Evolutionary conservation across 768 basidiomycete species (phyloP).

Genomic region (Calvatia gigantea): DNA sequence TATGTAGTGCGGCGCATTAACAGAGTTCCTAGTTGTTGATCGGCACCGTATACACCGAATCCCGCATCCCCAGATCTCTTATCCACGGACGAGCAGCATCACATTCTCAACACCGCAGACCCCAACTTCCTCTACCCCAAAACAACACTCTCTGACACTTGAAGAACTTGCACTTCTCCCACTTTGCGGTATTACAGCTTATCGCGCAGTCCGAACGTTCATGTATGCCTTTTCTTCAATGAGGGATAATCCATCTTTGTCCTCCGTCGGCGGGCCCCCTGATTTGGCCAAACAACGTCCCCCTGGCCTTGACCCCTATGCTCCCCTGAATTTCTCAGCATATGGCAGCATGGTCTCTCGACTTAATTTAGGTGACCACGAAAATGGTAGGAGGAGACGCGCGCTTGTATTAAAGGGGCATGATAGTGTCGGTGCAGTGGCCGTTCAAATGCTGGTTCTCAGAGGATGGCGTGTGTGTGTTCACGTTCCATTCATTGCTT

Average conservation of each 20-base stretch:
- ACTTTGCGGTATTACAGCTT: constrained; percentile 74
- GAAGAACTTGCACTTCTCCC: constrained; percentile 82
- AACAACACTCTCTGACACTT: constrained; percentile 34
- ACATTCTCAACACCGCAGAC: constrained; percentile 12
- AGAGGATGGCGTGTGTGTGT: constrained; percentile 75
- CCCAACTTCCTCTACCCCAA: constrained; percentile 21
- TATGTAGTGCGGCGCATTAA: constrained; percentile 74
- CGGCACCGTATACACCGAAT: constrained; percentile 72
- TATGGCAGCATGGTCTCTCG: constrained; percentile 8
- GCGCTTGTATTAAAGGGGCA: constrained; percentile 70
- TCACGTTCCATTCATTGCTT: constrained; percentile 43
- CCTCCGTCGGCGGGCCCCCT: background rate
- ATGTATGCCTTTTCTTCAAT: constrained; percentile 39
- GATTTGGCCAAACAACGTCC: constrained; percentile 7
- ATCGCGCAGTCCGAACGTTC: constrained; percentile 75
- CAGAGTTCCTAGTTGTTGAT: constrained; percentile 87
- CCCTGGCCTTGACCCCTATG: background rate
- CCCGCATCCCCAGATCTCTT: constrained; percentile 49
- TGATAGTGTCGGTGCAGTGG: constrained; percentile 72
- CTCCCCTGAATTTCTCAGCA: constrained; percentile 5
- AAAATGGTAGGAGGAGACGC: constrained; percentile 25
- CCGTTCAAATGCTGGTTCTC: constrained; percentile 69
- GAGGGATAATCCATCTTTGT: constrained; percentile 10
- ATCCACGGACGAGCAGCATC: background rate
- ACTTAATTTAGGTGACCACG: constrained; percentile 17